Evolutionary conservation across 441 rosid genomes (phyloP), one percentile per base, ranked within the genome.

Genomic region (Gossypium schwendimanii): DNA sequence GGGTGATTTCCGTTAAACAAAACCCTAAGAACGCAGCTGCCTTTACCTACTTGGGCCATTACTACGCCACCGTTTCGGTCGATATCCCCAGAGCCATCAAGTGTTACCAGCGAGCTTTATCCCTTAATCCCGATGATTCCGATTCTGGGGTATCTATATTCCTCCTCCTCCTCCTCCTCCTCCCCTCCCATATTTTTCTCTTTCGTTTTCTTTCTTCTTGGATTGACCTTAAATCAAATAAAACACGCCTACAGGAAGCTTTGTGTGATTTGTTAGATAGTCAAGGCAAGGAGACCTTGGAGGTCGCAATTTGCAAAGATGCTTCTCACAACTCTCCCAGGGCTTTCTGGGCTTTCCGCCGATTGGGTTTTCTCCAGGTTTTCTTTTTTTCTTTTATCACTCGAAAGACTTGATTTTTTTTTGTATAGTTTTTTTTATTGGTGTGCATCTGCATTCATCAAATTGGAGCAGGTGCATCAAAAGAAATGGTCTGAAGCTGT

Each of bases 261-360:
- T 76, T 91, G 65, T 95, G 99, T 73, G 93, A 88, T 79, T 79
- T 95, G 64, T 81, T 95, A 80, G 96, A 91, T 73, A 71, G 54
- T 36, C 85, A 81, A 26, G 98, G 94, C 21, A 89, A 87, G 81
- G 95, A 84, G 79, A 81, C 79, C 69, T 84, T 95, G 84, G 92
- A 93, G 76, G 53, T 91, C 72, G 90, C 86, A 9, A 76, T 82
- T 39, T 93, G 96, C 79, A 85, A 74, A 54, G 97, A 93, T 53
- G 93, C 98, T 61, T 87, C 91, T 6, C 85, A 80, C 31, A 91
- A 86, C 77, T 95, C 98, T 4, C 92, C 99, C 0, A 90, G 93
- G 83, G 97, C 98, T 73, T 95, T 90, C 73, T 93, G 99, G 98
- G 97, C 99, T 49, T 92, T 91, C 75, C 83, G 87, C 5, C 84